Evolutionary conservation across 2,329 filamentous ascomycete species (phyloP).

Genomic region (Calonectria leucothoes): DNA sequence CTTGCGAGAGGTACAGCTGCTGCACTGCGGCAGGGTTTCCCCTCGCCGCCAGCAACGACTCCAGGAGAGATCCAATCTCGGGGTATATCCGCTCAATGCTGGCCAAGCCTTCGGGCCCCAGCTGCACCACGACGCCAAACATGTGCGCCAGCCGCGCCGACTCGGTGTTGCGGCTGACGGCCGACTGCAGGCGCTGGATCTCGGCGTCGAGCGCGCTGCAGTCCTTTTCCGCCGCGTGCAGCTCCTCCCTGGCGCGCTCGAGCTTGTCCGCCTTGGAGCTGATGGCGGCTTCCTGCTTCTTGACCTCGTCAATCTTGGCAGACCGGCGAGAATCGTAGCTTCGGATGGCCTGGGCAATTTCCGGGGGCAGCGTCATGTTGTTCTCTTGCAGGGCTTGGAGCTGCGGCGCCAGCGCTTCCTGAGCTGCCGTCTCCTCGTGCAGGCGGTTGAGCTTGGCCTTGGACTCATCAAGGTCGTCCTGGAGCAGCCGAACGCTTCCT

Average conservation of each 20-base stretch:
- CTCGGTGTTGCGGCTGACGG: constrained; percentile 37
- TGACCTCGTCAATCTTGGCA: constrained; percentile 42
- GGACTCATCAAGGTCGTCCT: constrained; percentile 34
- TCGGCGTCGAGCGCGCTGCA: constrained; percentile 34
- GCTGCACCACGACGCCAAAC: constrained; percentile 41
- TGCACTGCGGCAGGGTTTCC: constrained; percentile 15
- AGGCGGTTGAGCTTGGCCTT: constrained; percentile 32
- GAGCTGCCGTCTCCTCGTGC: constrained; percentile 38
- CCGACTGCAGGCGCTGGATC: constrained; percentile 38
- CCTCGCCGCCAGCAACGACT: constrained; percentile 37
- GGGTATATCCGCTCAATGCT: constrained; percentile 45
- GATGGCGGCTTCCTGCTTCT: constrained; percentile 37
- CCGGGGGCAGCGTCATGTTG: constrained; percentile 40
- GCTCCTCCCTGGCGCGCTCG: constrained; percentile 29
- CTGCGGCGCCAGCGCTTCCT: constrained; percentile 40
- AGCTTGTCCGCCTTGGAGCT: constrained; percentile 33
- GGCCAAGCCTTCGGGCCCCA: constrained; percentile 40
- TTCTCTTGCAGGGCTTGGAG: constrained; percentile 43
- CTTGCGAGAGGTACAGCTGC: constrained; percentile 14
- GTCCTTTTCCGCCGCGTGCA: constrained; percentile 34
- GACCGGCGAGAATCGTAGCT: constrained; percentile 39
- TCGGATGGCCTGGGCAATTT: constrained; percentile 42
- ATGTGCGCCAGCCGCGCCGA: constrained; percentile 39
- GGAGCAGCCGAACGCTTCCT: constrained; percentile 31
- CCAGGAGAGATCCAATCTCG: constrained; percentile 42